Evolutionary conservation across 2,329 filamentous ascomycete genomes (phyloP), one percentile per base, ranked within the genome.

Genomic region (Phoma sp.): DNA sequence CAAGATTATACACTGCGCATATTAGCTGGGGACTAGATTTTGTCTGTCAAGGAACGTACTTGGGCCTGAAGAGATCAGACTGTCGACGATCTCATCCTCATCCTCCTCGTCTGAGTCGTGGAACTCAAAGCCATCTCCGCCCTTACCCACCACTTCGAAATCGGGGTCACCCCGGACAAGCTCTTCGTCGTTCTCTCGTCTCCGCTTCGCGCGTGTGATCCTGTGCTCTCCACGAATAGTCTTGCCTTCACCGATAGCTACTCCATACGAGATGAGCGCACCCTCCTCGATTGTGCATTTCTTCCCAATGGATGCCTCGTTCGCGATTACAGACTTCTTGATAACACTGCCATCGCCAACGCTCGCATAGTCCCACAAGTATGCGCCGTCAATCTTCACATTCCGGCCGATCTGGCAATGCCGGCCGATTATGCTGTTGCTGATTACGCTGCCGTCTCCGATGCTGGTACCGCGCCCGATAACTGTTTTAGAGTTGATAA

Each of bases 331-430:
- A 1, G 92, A 88, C 60, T 86, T 84, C 7, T 83, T 81, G 40
- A 99, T 79, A 20, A 83, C 83, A 14, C 88, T 82, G 17, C 87
- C 87, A 68, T 97, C 91, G 1, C 87, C 89, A 62, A 99, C 85
- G 5, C 83, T 84, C 0, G 86, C 87, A 64, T 92, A 85, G 65
- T 97, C 91, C 93, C 93, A 98, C 59, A 99, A 85, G 65, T 92
- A 93, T 18, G 91, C 89, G 62, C 91, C 84, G 40, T 90, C 83
- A 56, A 99, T 86, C 30, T 81, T 84, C 23, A 95, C 93, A 61
- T 95, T 91, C 62, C 85, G 88, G 6, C 95, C 95, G 62, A 99
- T 95, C 60, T 86, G 87, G 76, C 93, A 98, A 61, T 90, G 84
- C 57, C 89, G 85, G 26, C 95, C 95, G 55, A 99, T 87, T 39